A percentile compares a stretch with the other conserved stretches of the same genome.
Evolutionary conservation across 371 early-diverging fungal species (phyloP).

Genomic region (Mortierella sp.): DNA sequence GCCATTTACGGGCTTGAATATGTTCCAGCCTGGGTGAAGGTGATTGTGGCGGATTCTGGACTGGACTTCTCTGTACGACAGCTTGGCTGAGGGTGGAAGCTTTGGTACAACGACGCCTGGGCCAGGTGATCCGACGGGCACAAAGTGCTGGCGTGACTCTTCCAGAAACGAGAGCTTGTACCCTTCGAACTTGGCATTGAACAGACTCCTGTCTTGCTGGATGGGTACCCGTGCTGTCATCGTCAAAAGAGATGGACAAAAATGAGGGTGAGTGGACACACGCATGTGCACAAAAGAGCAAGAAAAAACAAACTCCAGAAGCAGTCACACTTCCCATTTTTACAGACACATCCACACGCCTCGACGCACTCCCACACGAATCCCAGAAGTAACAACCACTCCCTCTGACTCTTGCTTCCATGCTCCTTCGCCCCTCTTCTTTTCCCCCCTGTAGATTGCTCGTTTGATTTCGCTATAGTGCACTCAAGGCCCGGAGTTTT

Average conservation of each 20-base stretch:
- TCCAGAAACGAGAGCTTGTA: conserved; percentile 74
- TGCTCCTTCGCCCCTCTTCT: no score
- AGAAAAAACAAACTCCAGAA: not conserved
- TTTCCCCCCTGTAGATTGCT: no score
- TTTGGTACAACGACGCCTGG: conserved; percentile 55
- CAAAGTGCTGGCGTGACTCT: conserved; percentile 42
- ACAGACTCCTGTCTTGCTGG: conserved; percentile 55
- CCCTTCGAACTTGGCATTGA: conserved; percentile 78
- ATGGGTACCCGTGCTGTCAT: conserved; percentile 52
- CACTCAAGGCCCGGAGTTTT: no score
- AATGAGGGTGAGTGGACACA: not conserved
- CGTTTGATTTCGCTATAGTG: no score
- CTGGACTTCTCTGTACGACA: conserved; percentile 73
- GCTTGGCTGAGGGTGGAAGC: conserved; percentile 50
- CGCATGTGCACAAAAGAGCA: not conserved
- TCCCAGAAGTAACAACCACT: no score
- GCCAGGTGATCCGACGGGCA: conserved; percentile 44
- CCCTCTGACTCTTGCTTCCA: no score
- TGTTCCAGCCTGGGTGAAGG: conserved; percentile 58
- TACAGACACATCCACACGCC: no score
- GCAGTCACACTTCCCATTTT: no score
- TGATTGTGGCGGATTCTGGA: conserved; percentile 78
- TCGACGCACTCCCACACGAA: no score
- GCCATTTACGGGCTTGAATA: conserved; percentile 39
- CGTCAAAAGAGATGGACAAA: not conserved